Conservation (phyloP, 2,329 filamentous ascomycete genomes). For the Fusarium kyushuense region DNA sequence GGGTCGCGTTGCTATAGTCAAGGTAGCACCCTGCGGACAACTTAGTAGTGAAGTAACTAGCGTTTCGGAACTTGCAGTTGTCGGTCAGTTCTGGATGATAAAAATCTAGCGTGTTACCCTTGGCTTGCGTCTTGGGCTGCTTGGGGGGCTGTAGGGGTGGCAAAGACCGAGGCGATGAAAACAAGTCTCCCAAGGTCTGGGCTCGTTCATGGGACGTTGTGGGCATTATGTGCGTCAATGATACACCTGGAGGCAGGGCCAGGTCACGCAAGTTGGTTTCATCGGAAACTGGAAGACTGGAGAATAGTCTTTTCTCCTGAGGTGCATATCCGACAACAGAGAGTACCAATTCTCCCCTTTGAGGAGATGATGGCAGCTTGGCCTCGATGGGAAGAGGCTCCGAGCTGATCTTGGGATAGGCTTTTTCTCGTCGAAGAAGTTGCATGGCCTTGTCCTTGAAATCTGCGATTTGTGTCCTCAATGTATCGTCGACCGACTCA, state of each 20-base stretch:
- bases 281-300: conserved; percentile 72
- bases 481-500: conserved; percentile 50
- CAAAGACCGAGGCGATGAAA: conserved; percentile 74
- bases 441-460: conserved; percentile 74
- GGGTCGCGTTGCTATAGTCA: conserved; percentile 73
- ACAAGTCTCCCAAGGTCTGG: conserved; percentile 78
- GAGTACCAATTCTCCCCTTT: conserved; percentile 70
- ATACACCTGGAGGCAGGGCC: conserved; percentile 79
- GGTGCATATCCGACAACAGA: conserved; percentile 82
- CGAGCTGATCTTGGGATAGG: conserved; percentile 59
- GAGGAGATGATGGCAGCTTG: conserved; percentile 54
- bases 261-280: conserved; percentile 54
- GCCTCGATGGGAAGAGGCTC: conserved; percentile 57
- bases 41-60: conserved; percentile 74
- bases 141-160: conserved; percentile 78
- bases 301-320: conserved; percentile 83
- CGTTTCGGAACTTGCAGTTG: conserved; percentile 65
- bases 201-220: conserved; percentile 60
- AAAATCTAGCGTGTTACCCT: conserved; percentile 67
- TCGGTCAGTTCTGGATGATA: conserved; percentile 67
- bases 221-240: conserved; percentile 55
- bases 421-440: conserved; percentile 71
- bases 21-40: conserved; percentile 77
- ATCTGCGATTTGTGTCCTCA: conserved; percentile 60
- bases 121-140: conserved; percentile 76